Evolutionary conservation across 2,329 filamentous ascomycete species (phyloP).

Genomic region (Didymella keratinophila): DNA sequence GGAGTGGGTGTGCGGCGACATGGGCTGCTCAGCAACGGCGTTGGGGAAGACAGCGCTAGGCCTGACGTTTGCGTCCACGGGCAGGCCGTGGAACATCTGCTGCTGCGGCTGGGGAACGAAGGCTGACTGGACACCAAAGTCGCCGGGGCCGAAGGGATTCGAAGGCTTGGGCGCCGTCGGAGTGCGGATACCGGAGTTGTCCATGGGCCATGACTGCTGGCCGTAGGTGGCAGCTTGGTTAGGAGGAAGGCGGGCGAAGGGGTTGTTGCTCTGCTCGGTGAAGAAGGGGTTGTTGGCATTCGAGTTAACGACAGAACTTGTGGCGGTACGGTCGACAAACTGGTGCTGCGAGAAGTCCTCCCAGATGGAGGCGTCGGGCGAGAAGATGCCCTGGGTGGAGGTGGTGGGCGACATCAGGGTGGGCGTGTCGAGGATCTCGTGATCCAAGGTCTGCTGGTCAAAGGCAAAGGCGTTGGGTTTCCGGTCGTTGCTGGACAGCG

Average conservation of each 20-base stretch:
- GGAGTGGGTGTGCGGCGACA: constrained; percentile 69
- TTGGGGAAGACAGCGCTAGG: constrained; percentile 60
- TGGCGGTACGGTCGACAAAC: constrained; percentile 49
- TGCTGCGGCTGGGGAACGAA: constrained; percentile 54
- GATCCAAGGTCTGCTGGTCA: constrained; percentile 60
- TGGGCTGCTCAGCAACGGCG: constrained; percentile 54
- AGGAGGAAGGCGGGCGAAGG: constrained; percentile 69
- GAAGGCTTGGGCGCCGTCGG: constrained; percentile 77
- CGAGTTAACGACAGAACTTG: constrained; percentile 49
- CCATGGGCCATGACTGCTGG: constrained; percentile 67
- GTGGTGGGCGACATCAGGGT: constrained; percentile 60
- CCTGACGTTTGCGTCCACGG: constrained; percentile 52
- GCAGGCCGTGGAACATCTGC: constrained; percentile 51
- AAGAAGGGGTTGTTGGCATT: constrained; percentile 60
- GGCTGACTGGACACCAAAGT: constrained; percentile 58
- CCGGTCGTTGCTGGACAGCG: constrained; percentile 47
- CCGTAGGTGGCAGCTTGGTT: constrained; percentile 57
- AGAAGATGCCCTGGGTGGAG: constrained; percentile 59
- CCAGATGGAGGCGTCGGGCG: constrained; percentile 59
- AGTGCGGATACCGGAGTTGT: constrained; percentile 75
- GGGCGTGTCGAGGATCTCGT: constrained; percentile 51
- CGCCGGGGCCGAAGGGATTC: constrained; percentile 64
- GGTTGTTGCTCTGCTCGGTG: constrained; percentile 58
- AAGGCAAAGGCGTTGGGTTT: constrained; percentile 54
- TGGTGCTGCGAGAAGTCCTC: constrained; percentile 56